These are phyloP conservation scores for Schizosaccharomyces japonicus DNA, from an alignment of 805 yeast genomes.

Conservation along the genomic window DNA sequence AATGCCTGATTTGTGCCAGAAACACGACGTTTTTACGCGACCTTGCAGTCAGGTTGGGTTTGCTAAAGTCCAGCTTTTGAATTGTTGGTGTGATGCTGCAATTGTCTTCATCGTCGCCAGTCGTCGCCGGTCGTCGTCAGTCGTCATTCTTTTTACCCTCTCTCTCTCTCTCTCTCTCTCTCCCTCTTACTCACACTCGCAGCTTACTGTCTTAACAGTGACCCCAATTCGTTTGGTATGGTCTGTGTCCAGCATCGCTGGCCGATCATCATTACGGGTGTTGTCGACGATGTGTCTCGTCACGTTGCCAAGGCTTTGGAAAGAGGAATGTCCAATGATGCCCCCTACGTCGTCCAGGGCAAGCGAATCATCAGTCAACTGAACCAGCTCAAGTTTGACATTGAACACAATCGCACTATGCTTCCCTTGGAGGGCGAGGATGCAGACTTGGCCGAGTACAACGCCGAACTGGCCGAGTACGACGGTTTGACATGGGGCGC, in stretches of 20 bases:
- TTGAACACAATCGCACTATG: slow-evolving; percentile 2
- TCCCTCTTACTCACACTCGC: too few relatives aligned
- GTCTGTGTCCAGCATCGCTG: not conserved
- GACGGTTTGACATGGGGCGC: slow-evolving; percentile 38
- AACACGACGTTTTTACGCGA: too few relatives aligned
- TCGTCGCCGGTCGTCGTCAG: too few relatives aligned
- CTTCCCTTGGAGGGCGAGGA: not conserved
- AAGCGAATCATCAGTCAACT: not conserved
- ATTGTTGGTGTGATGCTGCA: too few relatives aligned
- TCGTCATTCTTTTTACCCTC: too few relatives aligned
- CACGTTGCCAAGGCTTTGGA: not conserved
- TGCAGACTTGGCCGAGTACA: slow-evolving; percentile 26
- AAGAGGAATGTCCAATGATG: not conserved
- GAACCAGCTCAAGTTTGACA: slow-evolving; percentile 1
- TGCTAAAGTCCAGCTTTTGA: too few relatives aligned
- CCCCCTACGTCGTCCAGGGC: slow-evolving; percentile 1
- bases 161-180: too few relatives aligned
- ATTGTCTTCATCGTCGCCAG: too few relatives aligned
- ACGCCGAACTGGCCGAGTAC: slow-evolving; percentile 25
- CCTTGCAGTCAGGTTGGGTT: too few relatives aligned
- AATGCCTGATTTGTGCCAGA: too few relatives aligned
- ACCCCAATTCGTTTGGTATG: not conserved
- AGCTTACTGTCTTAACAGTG: not conserved
- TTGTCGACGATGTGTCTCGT: not conserved
- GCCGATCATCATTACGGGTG: not conserved